Evolutionary conservation across 495 filamentous ascomycete genomes (phyloP), one percentile per base, ranked within the genome.

Genomic region (Penicillium atrosanguineum): DNA sequence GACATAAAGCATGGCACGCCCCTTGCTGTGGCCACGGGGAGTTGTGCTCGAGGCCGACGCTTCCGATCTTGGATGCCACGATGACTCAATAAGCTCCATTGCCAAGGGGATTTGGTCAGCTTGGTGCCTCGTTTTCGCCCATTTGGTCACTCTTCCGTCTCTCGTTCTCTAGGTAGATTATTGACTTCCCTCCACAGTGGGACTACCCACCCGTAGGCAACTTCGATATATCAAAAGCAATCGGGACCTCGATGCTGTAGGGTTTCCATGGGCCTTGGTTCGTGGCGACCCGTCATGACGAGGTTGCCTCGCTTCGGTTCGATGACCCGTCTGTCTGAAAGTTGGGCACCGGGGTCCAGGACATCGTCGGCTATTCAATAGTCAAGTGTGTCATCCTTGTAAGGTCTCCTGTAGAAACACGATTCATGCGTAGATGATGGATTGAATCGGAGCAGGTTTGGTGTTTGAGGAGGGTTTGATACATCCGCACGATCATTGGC

Each of bases 401-500:
- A 31, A 31, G 28, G 28, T 34, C 31, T 8, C 31, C 11, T 34
- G 31, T 34, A 14, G 31, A 14, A 11, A 34, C 3, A 34, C 7
- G 23, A 31, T 34, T 14, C 31, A 34, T 14, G 1, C 31, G 14
- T 12, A 34, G 11, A 31, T 31, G 28, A 31, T 8, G 28, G 11
- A 31, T 31, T 31, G 31, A 15, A 34, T 31, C 28, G 11, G 28
- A 9, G 7, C 4, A 31, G 7, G 28, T 31, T 31, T 31, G 28
- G 7, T 31, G 31, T 14, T 34, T 8, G 11, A 34, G 11, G 46
- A 26, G 41, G 9, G 42, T 62, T 62, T 48, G 55, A 62, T 62
- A 62, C 58, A 55, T 26, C 55, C 36, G 34, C 36, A 7, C 39
- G 47, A 21, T 57, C 54, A 61, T 61, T 61, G 59, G 59, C 47